A percentile compares a stretch with the other conserved stretches of the same genome.
phyloP scores from a whole-genome alignment of 2,329 filamentous ascomycete species.

The Magnaporthiopsis rhizophila region DNA sequence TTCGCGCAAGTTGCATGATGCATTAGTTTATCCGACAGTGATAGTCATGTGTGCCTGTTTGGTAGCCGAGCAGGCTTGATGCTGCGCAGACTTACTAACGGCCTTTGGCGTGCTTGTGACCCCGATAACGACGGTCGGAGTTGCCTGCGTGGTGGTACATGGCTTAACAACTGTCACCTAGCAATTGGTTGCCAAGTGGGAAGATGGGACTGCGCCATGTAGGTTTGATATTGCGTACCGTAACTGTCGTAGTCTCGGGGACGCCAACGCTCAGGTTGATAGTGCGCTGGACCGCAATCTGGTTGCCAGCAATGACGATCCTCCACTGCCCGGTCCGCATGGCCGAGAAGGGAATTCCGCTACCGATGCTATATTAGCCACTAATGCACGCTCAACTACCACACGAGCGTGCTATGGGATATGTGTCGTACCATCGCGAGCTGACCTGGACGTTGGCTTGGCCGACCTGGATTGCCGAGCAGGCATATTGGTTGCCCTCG shows the following conservation, averaged over 20 bases:
- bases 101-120: constrained; percentile 28
- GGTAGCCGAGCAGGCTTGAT: neutral
- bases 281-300: constrained; percentile 27
- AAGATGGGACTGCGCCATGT: neutral
- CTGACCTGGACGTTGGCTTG: constrained; percentile 25
- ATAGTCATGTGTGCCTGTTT: neutral
- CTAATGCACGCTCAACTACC: neutral
- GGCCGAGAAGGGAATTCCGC: constrained; percentile 27
- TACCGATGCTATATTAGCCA: constrained; percentile 9
- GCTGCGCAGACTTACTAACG: constrained; percentile 19
- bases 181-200: no score
- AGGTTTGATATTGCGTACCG: constrained; percentile 17
- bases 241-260: constrained; percentile 24
- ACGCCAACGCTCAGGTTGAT: constrained; percentile 25
- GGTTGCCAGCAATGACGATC: constrained; percentile 26
- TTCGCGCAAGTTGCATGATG: neutral
- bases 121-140: constrained; percentile 28
- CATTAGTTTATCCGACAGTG: no score
- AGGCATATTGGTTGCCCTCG: constrained; percentile 24
- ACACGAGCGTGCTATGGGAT: neutral
- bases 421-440: constrained; percentile 27
- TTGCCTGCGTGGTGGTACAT: constrained; percentile 20
- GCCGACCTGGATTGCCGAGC: constrained; percentile 25
- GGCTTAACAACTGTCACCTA: neutral
- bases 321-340: constrained; percentile 29